These are phyloP conservation scores for Akanthomyces lecanii DNA, from an alignment of 2,329 filamentous ascomycete species.

Conservation along the genomic window DNA sequence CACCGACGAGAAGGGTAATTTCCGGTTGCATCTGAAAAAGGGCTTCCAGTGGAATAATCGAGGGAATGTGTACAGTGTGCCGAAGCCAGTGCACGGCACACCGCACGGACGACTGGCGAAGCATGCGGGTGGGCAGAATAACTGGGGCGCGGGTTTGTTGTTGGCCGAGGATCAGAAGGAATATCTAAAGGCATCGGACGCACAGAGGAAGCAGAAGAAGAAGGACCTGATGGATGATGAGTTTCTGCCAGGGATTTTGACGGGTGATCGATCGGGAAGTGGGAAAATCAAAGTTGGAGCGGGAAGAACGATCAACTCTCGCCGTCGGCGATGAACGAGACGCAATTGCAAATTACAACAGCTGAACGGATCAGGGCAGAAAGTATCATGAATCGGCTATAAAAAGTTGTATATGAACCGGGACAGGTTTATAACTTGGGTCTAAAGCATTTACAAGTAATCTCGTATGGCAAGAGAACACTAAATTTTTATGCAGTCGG, in stretches of 20 bases:
- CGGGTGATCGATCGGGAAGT: slow-evolving; percentile 64
- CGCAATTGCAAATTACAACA: not conserved
- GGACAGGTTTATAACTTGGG: not conserved
- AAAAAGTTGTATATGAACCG: not conserved
- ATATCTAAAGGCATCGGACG: slow-evolving; percentile 61
- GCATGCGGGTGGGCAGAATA: slow-evolving; percentile 72
- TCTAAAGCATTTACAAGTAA: slow-evolving; percentile 9
- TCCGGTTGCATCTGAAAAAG: slow-evolving; percentile 82
- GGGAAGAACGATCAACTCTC: slow-evolving; percentile 81
- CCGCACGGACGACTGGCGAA: slow-evolving; percentile 69
- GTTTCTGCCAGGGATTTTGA: slow-evolving; percentile 80
- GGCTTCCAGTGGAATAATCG: slow-evolving; percentile 96
- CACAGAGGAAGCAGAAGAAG: slow-evolving; percentile 63
- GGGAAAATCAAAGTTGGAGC: slow-evolving; percentile 77
- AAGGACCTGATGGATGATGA: slow-evolving; percentile 93
- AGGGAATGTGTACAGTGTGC: slow-evolving; percentile 87
- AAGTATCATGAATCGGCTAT: not conserved
- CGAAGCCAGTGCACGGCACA: slow-evolving; percentile 79
- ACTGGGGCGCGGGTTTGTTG: slow-evolving; percentile 81
- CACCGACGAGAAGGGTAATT: slow-evolving; percentile 74
- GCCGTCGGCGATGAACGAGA: slow-evolving; percentile 36
- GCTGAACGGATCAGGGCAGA: not conserved
- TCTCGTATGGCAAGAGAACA: not conserved
- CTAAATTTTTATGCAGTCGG: too few species aligned
- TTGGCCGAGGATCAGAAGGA: slow-evolving; percentile 96